These are phyloP conservation scores for Daucus carota DNA, from an alignment of 129 eudicot species.

Conservation along the genomic window DH1_v3.0 NC_030383.2:306001-306500, in stretches of 20 bases:
- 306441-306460: conserved; percentile 36
- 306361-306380: conserved; percentile 56
- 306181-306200: background rate
- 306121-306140: conserved; percentile 5
- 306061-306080: background rate
- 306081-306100: background rate
- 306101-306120: background rate
- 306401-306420: conserved; percentile 44
- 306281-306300: background rate
- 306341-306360: background rate
- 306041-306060: background rate
- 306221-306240: conserved; percentile 1
- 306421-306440: conserved; percentile 56
- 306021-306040: background rate
- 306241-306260: background rate
- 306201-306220: background rate
- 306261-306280: conserved; percentile 1
- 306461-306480: conserved; percentile 30
- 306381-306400: conserved; percentile 39
- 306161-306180: background rate
- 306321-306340: background rate
- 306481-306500: conserved; percentile 28
- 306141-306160: background rate
- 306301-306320: background rate
- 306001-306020: background rate